Conservation (phyloP, 495 filamentous ascomycete species). For the Aspergillus bridgeri region DNA sequence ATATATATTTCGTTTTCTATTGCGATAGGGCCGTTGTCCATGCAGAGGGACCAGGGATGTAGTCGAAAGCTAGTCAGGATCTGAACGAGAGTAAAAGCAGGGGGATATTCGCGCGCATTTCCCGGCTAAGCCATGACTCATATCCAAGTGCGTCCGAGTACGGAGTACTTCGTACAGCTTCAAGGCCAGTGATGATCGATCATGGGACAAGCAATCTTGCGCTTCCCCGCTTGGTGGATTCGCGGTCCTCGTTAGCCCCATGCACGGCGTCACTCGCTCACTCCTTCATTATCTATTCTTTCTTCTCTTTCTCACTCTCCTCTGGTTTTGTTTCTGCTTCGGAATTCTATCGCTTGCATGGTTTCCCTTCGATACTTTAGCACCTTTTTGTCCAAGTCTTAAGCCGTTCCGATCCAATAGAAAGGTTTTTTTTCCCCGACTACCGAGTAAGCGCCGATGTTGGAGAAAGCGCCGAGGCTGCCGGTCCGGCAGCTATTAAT, state of each 20-base stretch:
- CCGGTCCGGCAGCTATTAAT: constrained; percentile 55
- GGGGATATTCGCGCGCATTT: too few species aligned
- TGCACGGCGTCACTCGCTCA: not conserved
- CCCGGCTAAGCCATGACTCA: too few species aligned
- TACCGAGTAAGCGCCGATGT: constrained; percentile 12
- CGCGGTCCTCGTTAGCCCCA: not conserved
- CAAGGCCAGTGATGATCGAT: not conserved
- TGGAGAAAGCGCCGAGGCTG: constrained; percentile 38
- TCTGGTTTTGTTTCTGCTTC: constrained; percentile 1
- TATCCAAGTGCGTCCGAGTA: too few species aligned
- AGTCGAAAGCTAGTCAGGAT: too few species aligned
- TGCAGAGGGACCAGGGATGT: not conserved
- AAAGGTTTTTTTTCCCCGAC: not conserved
- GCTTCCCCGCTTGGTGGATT: not conserved
- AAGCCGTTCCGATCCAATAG: not conserved
- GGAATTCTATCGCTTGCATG: not conserved
- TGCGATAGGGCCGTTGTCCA: not conserved
- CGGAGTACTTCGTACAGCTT: not conserved
- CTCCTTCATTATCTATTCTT: not conserved
- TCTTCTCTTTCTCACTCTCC: constrained; percentile 2
- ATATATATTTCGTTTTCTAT: not conserved
- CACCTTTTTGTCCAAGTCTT: not conserved
- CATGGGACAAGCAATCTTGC: not conserved
- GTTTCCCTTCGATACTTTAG: not conserved
- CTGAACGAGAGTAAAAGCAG: not conserved